A percentile compares a stretch with the other conserved stretches of the same genome.
Evolutionary conservation across 306 rosid species (phyloP).

Genomic region (Medicago arabica): DNA sequence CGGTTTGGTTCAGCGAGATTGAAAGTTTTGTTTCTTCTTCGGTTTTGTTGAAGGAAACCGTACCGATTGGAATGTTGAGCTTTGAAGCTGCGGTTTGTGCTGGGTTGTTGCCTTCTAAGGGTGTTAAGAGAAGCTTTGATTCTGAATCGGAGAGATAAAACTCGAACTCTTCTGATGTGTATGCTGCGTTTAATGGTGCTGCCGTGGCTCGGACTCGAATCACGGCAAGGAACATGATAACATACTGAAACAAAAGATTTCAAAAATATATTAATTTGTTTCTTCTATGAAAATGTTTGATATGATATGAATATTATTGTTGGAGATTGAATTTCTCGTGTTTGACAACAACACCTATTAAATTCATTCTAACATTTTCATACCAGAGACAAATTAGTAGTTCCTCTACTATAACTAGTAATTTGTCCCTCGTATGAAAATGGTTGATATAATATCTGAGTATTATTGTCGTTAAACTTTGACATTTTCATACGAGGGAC

Average conservation of each 20-base stretch:
- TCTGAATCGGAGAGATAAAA: slow-evolving; percentile 80
- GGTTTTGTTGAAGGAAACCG: slow-evolving; percentile 47
- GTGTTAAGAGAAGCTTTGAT: slow-evolving; percentile 76
- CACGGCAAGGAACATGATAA: slow-evolving; percentile 77
- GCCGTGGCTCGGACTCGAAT: slow-evolving; percentile 84
- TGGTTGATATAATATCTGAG: too few species aligned
- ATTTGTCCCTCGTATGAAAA: too few species aligned
- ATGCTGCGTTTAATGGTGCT: slow-evolving; percentile 86
- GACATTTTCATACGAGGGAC: too few species aligned
- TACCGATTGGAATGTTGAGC: slow-evolving; percentile 59
- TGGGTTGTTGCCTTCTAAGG: slow-evolving; percentile 51
- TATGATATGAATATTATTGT: too few species aligned
- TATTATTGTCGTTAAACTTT: too few species aligned
- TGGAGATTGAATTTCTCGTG: too few species aligned
- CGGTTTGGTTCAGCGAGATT: slow-evolving; percentile 38
- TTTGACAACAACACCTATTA: too few species aligned
- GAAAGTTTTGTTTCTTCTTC: slow-evolving; percentile 40
- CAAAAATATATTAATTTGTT: too few species aligned
- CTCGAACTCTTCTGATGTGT: slow-evolving; percentile 87
- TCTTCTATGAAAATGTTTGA: too few species aligned
- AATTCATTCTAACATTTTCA: too few species aligned
- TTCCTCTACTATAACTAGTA: too few species aligned
- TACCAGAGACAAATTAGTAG: too few species aligned
- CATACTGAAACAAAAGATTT: slow-evolving; percentile 55
- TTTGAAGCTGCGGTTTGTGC: slow-evolving; percentile 70